Evolutionary conservation across 1,284 basidiomycete species (phyloP), one percentile per base, ranked within the genome.

Genomic region (Irpex lacteus): DNA sequence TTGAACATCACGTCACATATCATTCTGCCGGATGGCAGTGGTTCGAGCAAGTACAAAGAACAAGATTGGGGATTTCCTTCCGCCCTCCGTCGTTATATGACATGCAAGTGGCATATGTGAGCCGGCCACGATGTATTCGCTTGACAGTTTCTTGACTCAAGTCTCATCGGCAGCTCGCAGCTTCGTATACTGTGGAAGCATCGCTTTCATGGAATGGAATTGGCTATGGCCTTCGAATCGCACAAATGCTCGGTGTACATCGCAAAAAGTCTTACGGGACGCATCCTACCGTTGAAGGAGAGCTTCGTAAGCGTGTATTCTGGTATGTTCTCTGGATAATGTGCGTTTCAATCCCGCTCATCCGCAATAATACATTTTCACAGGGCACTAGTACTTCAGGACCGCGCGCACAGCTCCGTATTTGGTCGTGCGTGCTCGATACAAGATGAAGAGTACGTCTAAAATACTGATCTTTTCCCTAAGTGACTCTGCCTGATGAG

Each of bases 361-460:
- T 60, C 44, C 38, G n/a, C 38, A 18, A 44, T 2, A 11, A 47
- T 34, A 26, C 32, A 47, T 21, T 32, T 21, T 59, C 44, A 54
- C 38, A 89, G 87, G 87, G 78, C 83, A 4, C 78, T 91, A 0
- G 80, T 89, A 1, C 76, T 77, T 38, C 73, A 87, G 63, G 90
- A 91, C 72, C 81, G 89, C 44, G 75, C 81, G 65, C 78, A 85
- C 57, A 91, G 91, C 69, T 83, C 88, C 5, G 81, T 82, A 1
- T 79, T 95, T 15, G 94, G 94, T n/a, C 79, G 94, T 18, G 90
- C 91, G 0, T 88, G 89, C 71, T 89, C 88, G 1, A 86, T 94
- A 54, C 89, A 92, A 65, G 91, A 94, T 65, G 91, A 93, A 73
- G 93, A 94, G 90, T 91, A 68, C 5, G 85, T 36, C 44, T 18